phyloP scores from a whole-genome alignment of 768 basidiomycete species.

The Myochromella boudieri region DNA sequence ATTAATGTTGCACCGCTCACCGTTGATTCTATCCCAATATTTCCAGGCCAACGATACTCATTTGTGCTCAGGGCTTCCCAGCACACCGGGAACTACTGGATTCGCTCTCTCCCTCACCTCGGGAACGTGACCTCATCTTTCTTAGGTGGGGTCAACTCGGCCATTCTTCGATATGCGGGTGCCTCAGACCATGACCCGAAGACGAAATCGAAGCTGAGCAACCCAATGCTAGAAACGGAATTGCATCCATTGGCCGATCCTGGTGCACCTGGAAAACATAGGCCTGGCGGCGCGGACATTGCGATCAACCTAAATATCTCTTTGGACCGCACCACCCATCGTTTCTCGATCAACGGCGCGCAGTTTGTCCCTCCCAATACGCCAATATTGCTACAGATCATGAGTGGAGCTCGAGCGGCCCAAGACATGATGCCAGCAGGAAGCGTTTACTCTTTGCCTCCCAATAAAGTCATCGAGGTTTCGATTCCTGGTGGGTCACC shows the following conservation, averaged over 20 bases:
- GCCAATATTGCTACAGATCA: conserved; percentile 57
- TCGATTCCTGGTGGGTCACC: conserved; percentile 32
- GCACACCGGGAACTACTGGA: conserved; percentile 39
- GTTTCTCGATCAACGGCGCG: conserved; percentile 30
- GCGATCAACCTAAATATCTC: conserved; percentile 16
- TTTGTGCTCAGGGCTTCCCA: conserved; percentile 38
- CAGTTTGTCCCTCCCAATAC: conserved; percentile 36
- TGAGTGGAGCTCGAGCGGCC: conserved; percentile 49
- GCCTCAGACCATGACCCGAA: conserved; percentile 25
- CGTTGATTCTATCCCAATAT: conserved; percentile 40
- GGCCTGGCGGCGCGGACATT: conserved; percentile 23
- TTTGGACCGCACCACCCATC: conserved; percentile 11
- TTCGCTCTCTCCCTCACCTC: conserved; percentile 26
- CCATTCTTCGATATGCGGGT: conserved; percentile 45
- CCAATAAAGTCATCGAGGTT: conserved; percentile 43
- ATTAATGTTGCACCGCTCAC: conserved; percentile 26
- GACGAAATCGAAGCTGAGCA: conserved; percentile 14
- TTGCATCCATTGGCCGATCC: conserved; percentile 7
- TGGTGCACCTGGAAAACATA: conserved; percentile 7
- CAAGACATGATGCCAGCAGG: conserved; percentile 45
- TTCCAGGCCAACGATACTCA: conserved; percentile 34
- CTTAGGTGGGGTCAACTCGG: conserved; percentile 45
- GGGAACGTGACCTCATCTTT: conserved; percentile 19
- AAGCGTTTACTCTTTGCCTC: conserved; percentile 43
- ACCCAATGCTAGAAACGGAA: conserved; percentile 27